Percentiles rank a stretch among this genome's conserved stretches.
Evolutionary conservation across 2,329 filamentous ascomycete species (phyloP).

Genomic region (Chrysoporthe deuterocubensis): DNA sequence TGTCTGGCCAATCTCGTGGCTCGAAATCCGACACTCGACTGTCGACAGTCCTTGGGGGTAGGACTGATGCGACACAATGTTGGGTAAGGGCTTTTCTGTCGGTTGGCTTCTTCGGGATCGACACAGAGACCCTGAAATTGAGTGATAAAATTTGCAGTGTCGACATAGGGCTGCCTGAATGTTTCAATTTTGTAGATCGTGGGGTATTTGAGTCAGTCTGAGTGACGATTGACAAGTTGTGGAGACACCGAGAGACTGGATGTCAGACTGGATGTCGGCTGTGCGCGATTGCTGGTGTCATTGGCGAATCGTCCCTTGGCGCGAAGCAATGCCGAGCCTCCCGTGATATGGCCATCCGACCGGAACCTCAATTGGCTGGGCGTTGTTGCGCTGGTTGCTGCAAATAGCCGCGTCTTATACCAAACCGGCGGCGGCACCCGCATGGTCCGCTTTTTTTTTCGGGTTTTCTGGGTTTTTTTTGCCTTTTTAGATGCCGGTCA

Average conservation of each 20-base stretch:
- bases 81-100: no score
- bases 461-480: background rate
- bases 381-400: background rate
- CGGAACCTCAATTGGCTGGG: background rate
- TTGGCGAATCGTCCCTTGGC: background rate
- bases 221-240: background rate
- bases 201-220: constrained; percentile 11
- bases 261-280: background rate
- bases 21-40: no score
- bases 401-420: background rate
- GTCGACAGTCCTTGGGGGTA: no score
- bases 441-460: background rate
- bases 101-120: no score
- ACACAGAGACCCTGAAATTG: no score
- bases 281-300: background rate
- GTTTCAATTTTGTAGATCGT: constrained; percentile 1
- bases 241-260: constrained; percentile 3
- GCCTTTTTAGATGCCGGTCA: background rate
- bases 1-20: no score
- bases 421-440: background rate
- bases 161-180: background rate
- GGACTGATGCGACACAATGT: no score
- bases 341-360: background rate
- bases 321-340: background rate
- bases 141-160: background rate